Conservation (phyloP, 2,329 filamentous ascomycete species). For the Nigrospora sphaerica region DNA sequence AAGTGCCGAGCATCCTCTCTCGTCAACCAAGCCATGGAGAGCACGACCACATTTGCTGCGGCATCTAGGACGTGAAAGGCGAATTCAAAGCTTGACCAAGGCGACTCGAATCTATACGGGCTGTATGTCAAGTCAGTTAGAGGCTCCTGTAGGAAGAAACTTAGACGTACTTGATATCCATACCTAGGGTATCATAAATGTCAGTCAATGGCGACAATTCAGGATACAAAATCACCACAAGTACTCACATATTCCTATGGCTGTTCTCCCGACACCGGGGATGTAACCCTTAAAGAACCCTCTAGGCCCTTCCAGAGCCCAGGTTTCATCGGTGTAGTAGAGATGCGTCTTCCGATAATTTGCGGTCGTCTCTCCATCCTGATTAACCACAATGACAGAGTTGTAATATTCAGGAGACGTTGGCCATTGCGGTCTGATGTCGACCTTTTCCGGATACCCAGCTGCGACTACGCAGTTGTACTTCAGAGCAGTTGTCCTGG, state of each 20-base stretch:
- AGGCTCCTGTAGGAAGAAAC: conserved; percentile 8
- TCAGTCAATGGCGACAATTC: not conserved
- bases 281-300: conserved; percentile 43
- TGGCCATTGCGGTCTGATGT: conserved; percentile 42
- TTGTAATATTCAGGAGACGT: conserved; percentile 34
- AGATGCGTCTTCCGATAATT: conserved; percentile 56
- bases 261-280: conserved; percentile 40
- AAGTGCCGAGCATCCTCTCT: conserved; percentile 38
- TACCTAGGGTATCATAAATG: conserved; percentile 29
- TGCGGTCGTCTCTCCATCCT: conserved; percentile 50
- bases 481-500: conserved; percentile 56
- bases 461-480: conserved; percentile 61
- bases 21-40: conserved; percentile 76
- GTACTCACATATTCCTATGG: conserved; percentile 52
- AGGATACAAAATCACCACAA: conserved; percentile 2
- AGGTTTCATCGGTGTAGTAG: conserved; percentile 54
- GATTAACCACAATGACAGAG: conserved; percentile 44
- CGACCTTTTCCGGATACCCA: conserved; percentile 68
- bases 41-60: conserved; percentile 54
- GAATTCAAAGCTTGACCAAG: conserved; percentile 42
- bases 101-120: conserved; percentile 43
- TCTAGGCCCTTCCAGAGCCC: conserved; percentile 46
- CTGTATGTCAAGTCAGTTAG: conserved; percentile 21
- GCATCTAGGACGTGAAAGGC: conserved; percentile 50
- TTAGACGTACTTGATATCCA: conserved; percentile 52